Base-by-base conservation (phyloP, 371 early-diverging fungal species). In the Lichtheimia ramosa region DNA sequence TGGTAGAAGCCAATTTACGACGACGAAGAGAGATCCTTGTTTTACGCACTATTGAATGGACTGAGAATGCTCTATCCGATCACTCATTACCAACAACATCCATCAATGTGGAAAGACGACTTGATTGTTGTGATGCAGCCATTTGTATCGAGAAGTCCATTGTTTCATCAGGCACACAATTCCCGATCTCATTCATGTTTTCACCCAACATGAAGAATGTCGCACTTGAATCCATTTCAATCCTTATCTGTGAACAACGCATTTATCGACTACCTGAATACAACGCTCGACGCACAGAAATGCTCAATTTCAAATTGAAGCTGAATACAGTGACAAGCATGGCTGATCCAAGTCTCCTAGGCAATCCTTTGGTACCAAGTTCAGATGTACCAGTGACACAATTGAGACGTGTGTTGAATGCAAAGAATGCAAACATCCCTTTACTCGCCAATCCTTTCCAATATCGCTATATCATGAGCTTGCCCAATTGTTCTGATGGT, bases 361-460 rank as follows among this genome's bases (percentile, higher is more conserved):
- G 39, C 16, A 61, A 69, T 24, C 62, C 55, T 41, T 58, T 71
- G 52, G 56, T 68, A 4, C 66, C 72, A 2, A 15, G 62, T 13
- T 61, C 62, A 0, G 73, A 75, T 34, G 48, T 77, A 4, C 58
- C 70, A 3, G 25, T 62, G 2, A 51, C 51, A 7, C 64, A 73
- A 50, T 52, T 79, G 7, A 65, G 68, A 15, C 64, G 65, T 43
- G 72, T 65, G 4, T 53, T 79, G 3, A 58, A 60, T 3, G 64
- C 74, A 6, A 76, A 79, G 53, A 76, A 79, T 42, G 79, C 76
- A 8, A 73, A 74, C 48, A 70, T 79, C n/a, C 64, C 79, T 2
- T 43, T 79, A 0, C n/a, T 58, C 1, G 61, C 56, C 41, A 67
- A 43, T 2, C 74, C 76, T 0, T 79, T 79, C 50, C 73, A 73